A percentile compares a stretch with the other conserved stretches of the same genome.
phyloP scores from a whole-genome alignment of 148 eudicot species.

The Chenopodium suecicum region DNA sequence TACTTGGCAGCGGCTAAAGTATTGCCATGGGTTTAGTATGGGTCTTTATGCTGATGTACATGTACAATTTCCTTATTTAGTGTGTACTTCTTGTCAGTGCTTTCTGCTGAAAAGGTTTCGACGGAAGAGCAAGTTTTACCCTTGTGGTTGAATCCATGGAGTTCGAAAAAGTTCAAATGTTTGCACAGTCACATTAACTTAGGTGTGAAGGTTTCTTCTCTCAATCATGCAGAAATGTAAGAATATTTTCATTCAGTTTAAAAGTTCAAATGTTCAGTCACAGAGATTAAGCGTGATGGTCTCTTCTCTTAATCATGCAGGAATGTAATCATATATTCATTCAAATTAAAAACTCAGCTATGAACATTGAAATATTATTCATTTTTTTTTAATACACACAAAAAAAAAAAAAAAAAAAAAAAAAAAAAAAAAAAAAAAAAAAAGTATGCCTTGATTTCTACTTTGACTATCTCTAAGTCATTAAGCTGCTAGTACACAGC shows the following conservation, averaged over 20 bases:
- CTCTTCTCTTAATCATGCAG: too few relatives aligned
- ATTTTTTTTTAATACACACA: too few relatives aligned
- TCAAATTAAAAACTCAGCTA: too few relatives aligned
- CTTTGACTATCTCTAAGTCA: background rate
- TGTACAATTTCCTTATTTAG: background rate
- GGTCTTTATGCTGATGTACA: background rate
- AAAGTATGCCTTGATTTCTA: background rate
- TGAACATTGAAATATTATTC: too few relatives aligned
- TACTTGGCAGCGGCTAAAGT: background rate
- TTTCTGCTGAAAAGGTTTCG: conserved; percentile 68
- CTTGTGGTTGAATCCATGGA: conserved; percentile 71
- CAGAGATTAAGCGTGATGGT: too few relatives aligned
- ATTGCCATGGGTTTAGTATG: background rate
- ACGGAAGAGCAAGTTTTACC: conserved; percentile 79
- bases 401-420: too few relatives aligned
- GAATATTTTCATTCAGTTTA: conserved; percentile 23
- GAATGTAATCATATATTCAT: too few relatives aligned
- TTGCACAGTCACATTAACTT: conserved; percentile 52
- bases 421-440: too few relatives aligned
- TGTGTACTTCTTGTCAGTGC: conserved; percentile 45
- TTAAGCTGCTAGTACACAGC: background rate
- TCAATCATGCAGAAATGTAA: conserved; percentile 59
- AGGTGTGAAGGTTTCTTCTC: conserved; percentile 79
- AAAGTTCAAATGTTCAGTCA: too few relatives aligned
- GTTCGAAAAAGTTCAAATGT: conserved; percentile 32